phyloP scores from a whole-genome alignment of 1,139 yeast genomes.

The Wickerhamomyces sp. region DNA sequence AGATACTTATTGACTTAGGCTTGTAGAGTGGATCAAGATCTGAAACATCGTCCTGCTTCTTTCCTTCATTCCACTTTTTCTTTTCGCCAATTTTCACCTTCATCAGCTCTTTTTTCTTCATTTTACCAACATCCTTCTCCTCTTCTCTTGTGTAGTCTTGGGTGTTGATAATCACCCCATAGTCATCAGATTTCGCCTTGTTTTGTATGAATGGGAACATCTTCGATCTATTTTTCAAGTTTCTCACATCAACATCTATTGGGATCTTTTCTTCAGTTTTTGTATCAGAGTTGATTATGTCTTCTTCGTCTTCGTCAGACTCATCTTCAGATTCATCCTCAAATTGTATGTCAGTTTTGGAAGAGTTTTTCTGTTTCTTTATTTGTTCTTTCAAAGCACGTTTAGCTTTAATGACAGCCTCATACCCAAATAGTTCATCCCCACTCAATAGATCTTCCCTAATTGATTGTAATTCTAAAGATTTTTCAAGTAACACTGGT shows the following conservation, averaged over 20 bases:
- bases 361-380: constrained; percentile 22
- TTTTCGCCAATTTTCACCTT: constrained; percentile 24
- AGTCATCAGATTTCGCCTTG: constrained; percentile 70
- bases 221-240: constrained; percentile 56
- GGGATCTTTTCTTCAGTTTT: constrained; percentile 24
- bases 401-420: constrained; percentile 38
- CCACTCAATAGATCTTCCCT: constrained; percentile 49
- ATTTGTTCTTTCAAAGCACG: constrained; percentile 27
- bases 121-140: constrained; percentile 29
- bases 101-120: constrained; percentile 16
- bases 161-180: constrained; percentile 66
- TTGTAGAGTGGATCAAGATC: constrained; percentile 53
- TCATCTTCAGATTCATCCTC: constrained; percentile 32
- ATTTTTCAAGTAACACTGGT: constrained; percentile 48
- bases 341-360: constrained; percentile 26
- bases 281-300: constrained; percentile 16
- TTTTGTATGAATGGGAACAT: constrained; percentile 72
- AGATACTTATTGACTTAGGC: constrained; percentile 46
- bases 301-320: constrained; percentile 26
- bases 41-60: constrained; percentile 38
- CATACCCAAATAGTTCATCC: constrained; percentile 44
- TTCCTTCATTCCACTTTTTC: constrained; percentile 24
- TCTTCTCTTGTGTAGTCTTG: constrained; percentile 65
- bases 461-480: constrained; percentile 31
- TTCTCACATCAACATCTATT: constrained; percentile 61